Percentiles rank a stretch among this genome's conserved stretches.
phyloP scores from a whole-genome alignment of 345 rosid species.

The Salix arbutifolia region DNA sequence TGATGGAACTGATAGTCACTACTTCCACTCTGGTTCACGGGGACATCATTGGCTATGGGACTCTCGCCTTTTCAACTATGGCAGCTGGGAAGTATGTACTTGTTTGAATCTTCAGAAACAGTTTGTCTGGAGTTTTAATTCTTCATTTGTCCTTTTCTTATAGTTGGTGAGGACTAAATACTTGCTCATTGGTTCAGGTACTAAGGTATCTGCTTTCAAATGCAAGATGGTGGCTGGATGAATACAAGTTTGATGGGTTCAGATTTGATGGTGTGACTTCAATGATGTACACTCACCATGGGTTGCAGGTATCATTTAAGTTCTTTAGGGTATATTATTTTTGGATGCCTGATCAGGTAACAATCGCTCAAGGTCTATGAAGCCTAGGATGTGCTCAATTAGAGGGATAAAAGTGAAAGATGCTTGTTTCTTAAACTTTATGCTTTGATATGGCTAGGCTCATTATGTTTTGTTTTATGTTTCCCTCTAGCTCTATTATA shows the following conservation, averaged over 20 bases:
- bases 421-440: background rate
- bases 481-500: background rate
- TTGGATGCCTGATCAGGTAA: no score
- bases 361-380: background rate
- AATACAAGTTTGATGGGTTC: slow-evolving; percentile 90
- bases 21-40: slow-evolving; percentile 78
- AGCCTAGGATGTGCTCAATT: background rate
- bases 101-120: slow-evolving; percentile 6
- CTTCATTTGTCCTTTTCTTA: slow-evolving; percentile 9
- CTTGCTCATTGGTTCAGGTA: slow-evolving; percentile 46
- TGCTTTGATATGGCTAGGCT: background rate
- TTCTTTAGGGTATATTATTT: background rate
- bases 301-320: slow-evolving; percentile 55
- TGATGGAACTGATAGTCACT: slow-evolving; percentile 90
- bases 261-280: slow-evolving; percentile 99
- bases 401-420: background rate
- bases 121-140: slow-evolving; percentile 1
- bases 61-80: slow-evolving; percentile 95
- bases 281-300: slow-evolving; percentile 98
- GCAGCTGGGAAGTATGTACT: slow-evolving; percentile 89
- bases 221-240: slow-evolving; percentile 99
- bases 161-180: slow-evolving; percentile 8
- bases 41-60: slow-evolving; percentile 99
- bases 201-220: slow-evolving; percentile 82
- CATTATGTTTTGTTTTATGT: background rate